A percentile compares a stretch with the other conserved stretches of the same genome.
Evolutionary conservation across 257 asterid genomes (phyloP).

Genomic region (Nicotiana undulata): DNA sequence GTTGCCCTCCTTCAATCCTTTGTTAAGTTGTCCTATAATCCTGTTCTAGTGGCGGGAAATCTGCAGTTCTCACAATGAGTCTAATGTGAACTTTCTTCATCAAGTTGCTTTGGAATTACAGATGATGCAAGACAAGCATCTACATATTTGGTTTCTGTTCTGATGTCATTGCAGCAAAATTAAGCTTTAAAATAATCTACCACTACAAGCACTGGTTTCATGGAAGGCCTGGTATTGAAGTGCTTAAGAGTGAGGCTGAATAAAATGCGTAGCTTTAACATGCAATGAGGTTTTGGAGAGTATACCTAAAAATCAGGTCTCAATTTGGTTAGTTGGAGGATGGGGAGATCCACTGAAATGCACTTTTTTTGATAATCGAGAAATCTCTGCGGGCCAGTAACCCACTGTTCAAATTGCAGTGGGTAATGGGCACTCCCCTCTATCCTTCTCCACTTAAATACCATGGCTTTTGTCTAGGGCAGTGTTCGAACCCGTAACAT

Average conservation of each 20-base stretch:
- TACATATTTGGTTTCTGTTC: neutral
- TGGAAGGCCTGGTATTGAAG: neutral
- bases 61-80: neutral
- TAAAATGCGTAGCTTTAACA: neutral
- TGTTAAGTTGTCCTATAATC: neutral
- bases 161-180: neutral
- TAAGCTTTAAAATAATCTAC: neutral
- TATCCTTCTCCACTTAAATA: slow-evolving; percentile 1
- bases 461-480: neutral
- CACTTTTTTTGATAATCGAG: neutral
- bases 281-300: neutral
- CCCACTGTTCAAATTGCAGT: neutral
- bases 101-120: neutral
- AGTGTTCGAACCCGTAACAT: neutral
- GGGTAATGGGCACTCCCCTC: neutral
- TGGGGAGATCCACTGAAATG: neutral
- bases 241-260: neutral
- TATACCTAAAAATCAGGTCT: neutral
- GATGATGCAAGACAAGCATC: neutral
- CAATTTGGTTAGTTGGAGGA: neutral
- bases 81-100: neutral
- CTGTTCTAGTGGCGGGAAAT: neutral
- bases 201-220: neutral
- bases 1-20: slow-evolving; percentile 1
- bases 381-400: neutral